Conservation (phyloP, 2,329 filamentous ascomycete genomes). For the Elsinoe arachidis region DNA sequence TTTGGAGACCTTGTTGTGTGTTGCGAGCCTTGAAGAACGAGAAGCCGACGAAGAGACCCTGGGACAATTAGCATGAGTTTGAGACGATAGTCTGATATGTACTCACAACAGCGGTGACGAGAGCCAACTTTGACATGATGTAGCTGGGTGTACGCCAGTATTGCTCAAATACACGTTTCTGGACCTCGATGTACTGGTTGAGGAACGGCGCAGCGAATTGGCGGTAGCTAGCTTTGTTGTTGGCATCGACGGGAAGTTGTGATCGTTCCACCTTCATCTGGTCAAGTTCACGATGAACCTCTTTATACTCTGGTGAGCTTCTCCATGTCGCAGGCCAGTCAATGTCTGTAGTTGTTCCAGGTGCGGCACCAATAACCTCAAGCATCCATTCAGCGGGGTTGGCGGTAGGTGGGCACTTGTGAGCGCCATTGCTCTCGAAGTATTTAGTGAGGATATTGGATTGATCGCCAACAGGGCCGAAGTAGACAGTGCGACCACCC, state of each 20-base stretch:
- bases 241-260: slow-evolving; percentile 28
- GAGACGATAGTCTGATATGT: background rate
- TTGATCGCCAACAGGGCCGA: slow-evolving; percentile 67
- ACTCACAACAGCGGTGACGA: slow-evolving; percentile 49
- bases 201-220: slow-evolving; percentile 74
- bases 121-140: slow-evolving; percentile 71
- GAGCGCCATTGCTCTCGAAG: slow-evolving; percentile 65
- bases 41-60: slow-evolving; percentile 66
- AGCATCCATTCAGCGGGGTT: slow-evolving; percentile 82
- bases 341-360: slow-evolving; percentile 40
- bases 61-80: background rate
- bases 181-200: slow-evolving; percentile 58
- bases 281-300: slow-evolving; percentile 38
- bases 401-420: slow-evolving; percentile 54
- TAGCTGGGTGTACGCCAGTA: slow-evolving; percentile 87
- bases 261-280: slow-evolving; percentile 35
- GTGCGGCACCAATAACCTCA: slow-evolving; percentile 46
- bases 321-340: slow-evolving; percentile 45
- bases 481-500: slow-evolving; percentile 73
- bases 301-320: slow-evolving; percentile 38
- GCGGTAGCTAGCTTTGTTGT: slow-evolving; percentile 51
- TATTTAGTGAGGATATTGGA: slow-evolving; percentile 61
- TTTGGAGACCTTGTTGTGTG: slow-evolving; percentile 69
- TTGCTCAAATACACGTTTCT: slow-evolving; percentile 72
- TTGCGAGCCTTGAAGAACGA: slow-evolving; percentile 66